Evolutionary conservation across 768 basidiomycete genomes (phyloP), one percentile per base, ranked within the genome.

Genomic region (Mycena vulgaris): DNA sequence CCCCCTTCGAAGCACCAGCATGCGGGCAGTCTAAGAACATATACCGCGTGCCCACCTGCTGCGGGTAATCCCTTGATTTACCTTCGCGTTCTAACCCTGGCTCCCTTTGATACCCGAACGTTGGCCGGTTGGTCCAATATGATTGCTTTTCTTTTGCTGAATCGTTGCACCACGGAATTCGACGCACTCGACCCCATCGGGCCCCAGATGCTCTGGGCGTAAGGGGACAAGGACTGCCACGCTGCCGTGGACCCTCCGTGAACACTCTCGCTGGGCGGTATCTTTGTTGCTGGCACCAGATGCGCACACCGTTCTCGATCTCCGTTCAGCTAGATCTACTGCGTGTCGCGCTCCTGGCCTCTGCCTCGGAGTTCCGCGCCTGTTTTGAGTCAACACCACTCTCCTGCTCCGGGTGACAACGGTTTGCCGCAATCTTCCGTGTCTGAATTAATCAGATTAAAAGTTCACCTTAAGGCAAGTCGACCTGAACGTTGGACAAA

Each of bases 261-360:
- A 48, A 25, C 47, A 48, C n/a, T n/a, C 47, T 48, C 47, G 47
- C 47, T 48, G n/a, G 47, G n/a, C 47, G 47, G 47, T 48, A 48
- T 48, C 25, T 48, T 48, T 48, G 47, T 48, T 48, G 47, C 23
- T 48, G 23, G 47, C 23, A 25, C 47, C 47, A 48, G 23, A 25
- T 48, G 47, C 47, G 23, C 23, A 8, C 47, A 48, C 47, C 47
- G 47, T 48, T 48, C 47, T 48, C 23, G 47, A 48, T 37, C 6
- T 37, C 35, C 35, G 35, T 37, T 37, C 35, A 37, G 35, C 35
- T 6, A 25, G 23, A 48, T 25, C 47, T 48, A 25, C 23, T 23
- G 47, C 7, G n/a, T 14, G n/a, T 25, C 47, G 47, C 14, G 47
- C n/a, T 48, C 23, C 8, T 48, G 47, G 47, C 47, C 35, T 37